These are phyloP conservation scores for Nicotiana rustica DNA, from an alignment of 305 asterid genomes.

Conservation along the genomic window DNA sequence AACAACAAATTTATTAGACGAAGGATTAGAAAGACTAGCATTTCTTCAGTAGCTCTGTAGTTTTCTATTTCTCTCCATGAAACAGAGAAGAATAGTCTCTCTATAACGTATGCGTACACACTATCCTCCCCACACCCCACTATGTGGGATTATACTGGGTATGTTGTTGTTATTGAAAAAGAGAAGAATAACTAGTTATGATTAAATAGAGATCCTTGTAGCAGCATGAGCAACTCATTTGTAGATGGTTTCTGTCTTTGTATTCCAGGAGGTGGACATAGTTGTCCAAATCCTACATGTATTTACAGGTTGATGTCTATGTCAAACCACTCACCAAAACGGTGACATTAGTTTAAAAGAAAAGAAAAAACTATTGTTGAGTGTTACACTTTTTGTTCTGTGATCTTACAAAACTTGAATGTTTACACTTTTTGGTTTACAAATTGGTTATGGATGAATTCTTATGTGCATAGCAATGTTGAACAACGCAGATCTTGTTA, in stretches of 20 bases:
- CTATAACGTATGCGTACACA: too few species aligned
- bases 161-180: background rate
- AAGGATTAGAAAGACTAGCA: background rate
- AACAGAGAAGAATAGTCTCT: background rate
- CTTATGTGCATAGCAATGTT: too few species aligned
- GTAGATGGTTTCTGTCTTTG: too few species aligned
- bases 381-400: background rate
- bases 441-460: too few species aligned
- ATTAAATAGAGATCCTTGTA: background rate
- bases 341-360: too few species aligned
- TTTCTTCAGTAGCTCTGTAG: background rate
- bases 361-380: background rate
- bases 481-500: background rate
- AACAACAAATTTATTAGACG: constrained; percentile 10
- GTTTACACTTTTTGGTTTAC: background rate
- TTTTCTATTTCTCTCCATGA: background rate
- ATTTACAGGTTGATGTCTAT: too few species aligned
- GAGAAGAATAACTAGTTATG: background rate
- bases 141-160: too few species aligned
- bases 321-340: too few species aligned
- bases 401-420: background rate
- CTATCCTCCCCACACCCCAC: too few species aligned
- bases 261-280: too few species aligned
- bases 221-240: background rate
- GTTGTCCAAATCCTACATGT: too few species aligned